Conservation (phyloP, 2,329 filamentous ascomycete genomes). For the Knoxdaviesia proteae region DNA sequence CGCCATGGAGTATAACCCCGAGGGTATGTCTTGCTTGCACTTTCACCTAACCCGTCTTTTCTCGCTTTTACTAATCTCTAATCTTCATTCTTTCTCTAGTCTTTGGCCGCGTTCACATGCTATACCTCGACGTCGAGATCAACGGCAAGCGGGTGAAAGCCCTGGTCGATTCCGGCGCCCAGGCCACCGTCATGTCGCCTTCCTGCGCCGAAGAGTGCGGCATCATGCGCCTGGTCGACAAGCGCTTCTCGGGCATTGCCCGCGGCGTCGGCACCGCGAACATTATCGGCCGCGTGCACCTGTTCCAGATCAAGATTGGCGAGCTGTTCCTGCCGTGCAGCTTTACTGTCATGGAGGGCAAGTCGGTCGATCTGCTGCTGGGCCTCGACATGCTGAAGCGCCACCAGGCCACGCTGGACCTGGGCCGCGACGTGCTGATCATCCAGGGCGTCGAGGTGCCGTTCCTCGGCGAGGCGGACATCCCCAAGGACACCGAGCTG, state of each 20-base stretch:
- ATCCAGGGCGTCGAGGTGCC: conserved; percentile 77
- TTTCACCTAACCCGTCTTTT: neutral
- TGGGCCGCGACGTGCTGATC: conserved; percentile 63
- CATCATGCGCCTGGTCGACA: conserved; percentile 91
- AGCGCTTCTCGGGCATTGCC: conserved; percentile 76
- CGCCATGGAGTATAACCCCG: conserved; percentile 91
- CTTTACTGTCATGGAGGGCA: conserved; percentile 99
- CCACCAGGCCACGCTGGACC: conserved; percentile 81
- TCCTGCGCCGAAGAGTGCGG: conserved; percentile 76
- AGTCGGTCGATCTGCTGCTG: conserved; percentile 79
- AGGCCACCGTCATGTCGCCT: conserved; percentile 97
- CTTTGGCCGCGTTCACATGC: conserved; percentile 85
- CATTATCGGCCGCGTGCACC: conserved; percentile 88
- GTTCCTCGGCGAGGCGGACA: conserved; percentile 82
- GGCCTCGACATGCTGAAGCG: conserved; percentile 94
- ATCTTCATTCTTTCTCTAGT: conserved; percentile 28
- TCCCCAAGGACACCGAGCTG: conserved; percentile 70
- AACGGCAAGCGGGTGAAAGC: conserved; percentile 87
- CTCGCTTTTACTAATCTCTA: neutral
- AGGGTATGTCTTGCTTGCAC: conserved; percentile 40
- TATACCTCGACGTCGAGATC: conserved; percentile 90
- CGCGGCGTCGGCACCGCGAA: conserved; percentile 84
- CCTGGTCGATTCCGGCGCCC: conserved; percentile 89
- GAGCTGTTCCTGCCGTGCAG: conserved; percentile 73
- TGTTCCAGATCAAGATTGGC: conserved; percentile 86